A percentile compares a stretch with the other conserved stretches of the same genome.
phyloP scores from a whole-genome alignment of 768 basidiomycete genomes.

The Cystobasidium tubakii region DNA sequence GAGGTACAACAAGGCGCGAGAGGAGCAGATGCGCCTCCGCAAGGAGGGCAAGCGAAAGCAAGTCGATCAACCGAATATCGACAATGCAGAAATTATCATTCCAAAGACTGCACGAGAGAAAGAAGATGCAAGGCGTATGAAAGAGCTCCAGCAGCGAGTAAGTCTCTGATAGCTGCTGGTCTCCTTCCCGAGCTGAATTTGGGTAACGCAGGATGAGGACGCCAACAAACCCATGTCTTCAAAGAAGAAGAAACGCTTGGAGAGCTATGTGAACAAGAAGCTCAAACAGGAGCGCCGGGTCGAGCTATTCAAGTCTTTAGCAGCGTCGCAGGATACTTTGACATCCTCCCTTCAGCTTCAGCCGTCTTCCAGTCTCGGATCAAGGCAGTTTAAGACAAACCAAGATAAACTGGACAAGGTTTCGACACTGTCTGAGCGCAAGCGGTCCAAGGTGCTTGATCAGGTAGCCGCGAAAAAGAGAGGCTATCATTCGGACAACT shows the following conservation, averaged over 20 bases:
- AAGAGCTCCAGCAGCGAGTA: constrained; percentile 17
- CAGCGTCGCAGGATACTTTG: constrained; percentile 68
- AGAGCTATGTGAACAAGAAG: constrained; percentile 92
- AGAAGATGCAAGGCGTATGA: constrained; percentile 3
- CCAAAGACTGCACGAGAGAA: constrained; percentile 30
- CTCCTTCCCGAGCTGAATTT: background rate
- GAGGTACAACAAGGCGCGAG: constrained; percentile 37
- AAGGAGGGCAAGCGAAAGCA: constrained; percentile 39
- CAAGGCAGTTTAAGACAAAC: constrained; percentile 59
- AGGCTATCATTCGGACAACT: constrained; percentile 42
- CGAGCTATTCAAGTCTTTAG: constrained; percentile 69
- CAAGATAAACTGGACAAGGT: constrained; percentile 41
- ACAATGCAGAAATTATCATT: constrained; percentile 33
- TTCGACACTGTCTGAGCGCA: constrained; percentile 35
- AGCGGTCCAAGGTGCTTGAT: constrained; percentile 36
- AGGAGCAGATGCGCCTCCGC: constrained; percentile 35
- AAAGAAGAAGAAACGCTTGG: constrained; percentile 82
- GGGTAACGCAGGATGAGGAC: background rate
- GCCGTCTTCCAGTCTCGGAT: constrained; percentile 76
- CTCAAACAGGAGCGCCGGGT: constrained; percentile 80
- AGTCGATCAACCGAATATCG: constrained; percentile 21
- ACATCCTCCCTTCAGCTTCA: constrained; percentile 60
- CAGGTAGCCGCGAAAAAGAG: constrained; percentile 42
- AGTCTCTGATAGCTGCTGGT: background rate
- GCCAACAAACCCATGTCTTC: constrained; percentile 55